Conservation (phyloP, 352 stramenopile species). For the Pythium insidiosum region DNA sequence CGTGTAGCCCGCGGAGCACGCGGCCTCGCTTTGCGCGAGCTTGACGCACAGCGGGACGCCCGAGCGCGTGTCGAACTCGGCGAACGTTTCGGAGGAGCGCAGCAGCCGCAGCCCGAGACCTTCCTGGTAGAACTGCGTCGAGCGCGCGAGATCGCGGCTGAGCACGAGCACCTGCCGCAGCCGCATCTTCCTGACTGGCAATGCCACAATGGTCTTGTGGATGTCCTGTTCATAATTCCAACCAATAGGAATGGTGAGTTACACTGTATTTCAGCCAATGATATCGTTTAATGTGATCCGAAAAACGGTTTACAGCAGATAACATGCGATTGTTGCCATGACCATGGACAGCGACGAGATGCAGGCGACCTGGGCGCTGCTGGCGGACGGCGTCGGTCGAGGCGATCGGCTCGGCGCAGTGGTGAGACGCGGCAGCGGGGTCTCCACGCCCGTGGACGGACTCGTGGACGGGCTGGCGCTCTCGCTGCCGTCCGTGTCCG, state of each 20-base stretch:
- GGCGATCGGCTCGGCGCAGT: too few relatives aligned
- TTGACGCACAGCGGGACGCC: slow-evolving; percentile 73
- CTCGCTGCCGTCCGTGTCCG: too few relatives aligned
- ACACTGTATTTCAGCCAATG: slow-evolving; percentile 7
- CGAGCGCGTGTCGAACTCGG: slow-evolving; percentile 65
- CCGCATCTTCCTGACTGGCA: slow-evolving; percentile 18
- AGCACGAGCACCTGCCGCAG: slow-evolving; percentile 82
- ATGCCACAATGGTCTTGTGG: not conserved
- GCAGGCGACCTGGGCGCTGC: too few relatives aligned
- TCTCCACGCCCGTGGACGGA: too few relatives aligned
- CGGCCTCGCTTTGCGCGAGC: slow-evolving; percentile 75
- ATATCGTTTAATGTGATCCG: too few relatives aligned
- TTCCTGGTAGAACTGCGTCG: slow-evolving; percentile 80
- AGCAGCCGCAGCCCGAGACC: slow-evolving; percentile 69
- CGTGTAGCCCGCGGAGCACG: slow-evolving; percentile 82
- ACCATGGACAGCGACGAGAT: slow-evolving; percentile 2
- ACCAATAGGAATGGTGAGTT: not conserved
- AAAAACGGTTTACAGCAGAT: slow-evolving; percentile 1
- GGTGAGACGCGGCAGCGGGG: too few relatives aligned
- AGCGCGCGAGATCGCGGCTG: slow-evolving; percentile 71
- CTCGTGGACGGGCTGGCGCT: too few relatives aligned
- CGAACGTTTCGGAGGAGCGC: slow-evolving; percentile 72
- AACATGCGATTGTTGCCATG: too few relatives aligned
- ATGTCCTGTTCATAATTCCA: not conserved
- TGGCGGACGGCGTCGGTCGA: too few relatives aligned